Percentiles rank a stretch among this genome's conserved stretches.
Conservation (phyloP, 2,329 filamentous ascomycete genomes). For the Aciculosporium take region DNA sequence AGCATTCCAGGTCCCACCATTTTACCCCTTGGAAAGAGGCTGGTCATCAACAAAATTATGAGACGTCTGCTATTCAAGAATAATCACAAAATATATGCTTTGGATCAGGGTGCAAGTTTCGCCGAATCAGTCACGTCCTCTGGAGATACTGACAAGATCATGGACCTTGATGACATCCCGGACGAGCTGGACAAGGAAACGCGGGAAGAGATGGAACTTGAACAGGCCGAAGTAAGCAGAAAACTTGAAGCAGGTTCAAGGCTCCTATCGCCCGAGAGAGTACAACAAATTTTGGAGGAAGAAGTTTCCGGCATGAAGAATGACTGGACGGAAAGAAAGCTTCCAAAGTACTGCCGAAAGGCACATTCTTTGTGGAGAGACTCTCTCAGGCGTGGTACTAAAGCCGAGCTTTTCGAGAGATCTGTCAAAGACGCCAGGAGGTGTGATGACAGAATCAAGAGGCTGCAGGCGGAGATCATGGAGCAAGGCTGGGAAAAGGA, state of each 20-base stretch:
- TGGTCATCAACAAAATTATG: slow-evolving; percentile 28
- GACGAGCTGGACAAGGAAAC: slow-evolving; percentile 37
- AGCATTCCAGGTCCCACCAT: slow-evolving; percentile 11
- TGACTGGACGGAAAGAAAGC: slow-evolving; percentile 44
- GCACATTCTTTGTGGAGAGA: slow-evolving; percentile 49
- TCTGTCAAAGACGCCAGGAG: slow-evolving; percentile 27
- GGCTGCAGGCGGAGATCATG: slow-evolving; percentile 38
- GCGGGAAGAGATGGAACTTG: slow-evolving; percentile 43
- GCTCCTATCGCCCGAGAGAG: slow-evolving; percentile 21
- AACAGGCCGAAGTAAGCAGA: slow-evolving; percentile 10
- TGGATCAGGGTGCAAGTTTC: neutral
- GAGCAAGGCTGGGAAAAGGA: slow-evolving; percentile 36
- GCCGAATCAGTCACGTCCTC: slow-evolving; percentile 4
- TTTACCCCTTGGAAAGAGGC: slow-evolving; percentile 28
- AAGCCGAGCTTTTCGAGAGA: slow-evolving; percentile 24
- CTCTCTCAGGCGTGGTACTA: slow-evolving; percentile 30
- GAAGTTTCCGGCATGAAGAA: slow-evolving; percentile 35
- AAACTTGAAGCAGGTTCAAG: slow-evolving; percentile 17
- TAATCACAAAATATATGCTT: slow-evolving; percentile 5
- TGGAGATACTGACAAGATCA: slow-evolving; percentile 23
- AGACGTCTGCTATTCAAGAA: slow-evolving; percentile 24
- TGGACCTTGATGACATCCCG: slow-evolving; percentile 24
- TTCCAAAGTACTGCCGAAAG: slow-evolving; percentile 38
- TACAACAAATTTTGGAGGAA: slow-evolving; percentile 38
- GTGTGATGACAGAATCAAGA: slow-evolving; percentile 39